These are phyloP conservation scores for Perkinsus olseni DNA, from an alignment of 169 alveolate genomes.

Conservation along the genomic window DNA sequence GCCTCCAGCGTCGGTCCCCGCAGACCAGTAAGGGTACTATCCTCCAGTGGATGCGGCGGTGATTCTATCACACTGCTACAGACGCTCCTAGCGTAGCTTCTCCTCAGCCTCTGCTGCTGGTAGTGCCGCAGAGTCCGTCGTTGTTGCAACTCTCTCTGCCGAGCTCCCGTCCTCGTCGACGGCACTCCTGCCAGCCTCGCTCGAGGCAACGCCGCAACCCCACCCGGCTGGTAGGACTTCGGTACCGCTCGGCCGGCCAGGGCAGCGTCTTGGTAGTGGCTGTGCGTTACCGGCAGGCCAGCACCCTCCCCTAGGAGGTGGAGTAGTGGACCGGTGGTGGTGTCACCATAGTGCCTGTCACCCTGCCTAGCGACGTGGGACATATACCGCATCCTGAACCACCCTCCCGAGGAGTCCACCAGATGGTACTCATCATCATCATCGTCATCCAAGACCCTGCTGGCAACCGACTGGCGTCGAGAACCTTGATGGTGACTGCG, in stretches of 20 bases:
- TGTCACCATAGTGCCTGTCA: background rate
- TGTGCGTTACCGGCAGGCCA: background rate
- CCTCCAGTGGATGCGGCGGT: too few species aligned
- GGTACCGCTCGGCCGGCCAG: background rate
- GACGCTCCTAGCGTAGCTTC: background rate
- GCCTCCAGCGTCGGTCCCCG: too few species aligned
- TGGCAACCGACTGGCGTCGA: background rate
- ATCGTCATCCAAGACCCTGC: background rate
- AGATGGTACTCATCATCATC: background rate
- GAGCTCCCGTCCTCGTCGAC: background rate
- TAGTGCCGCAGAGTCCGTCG: background rate
- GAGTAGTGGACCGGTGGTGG: background rate
- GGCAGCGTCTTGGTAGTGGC: background rate
- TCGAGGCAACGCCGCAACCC: background rate
- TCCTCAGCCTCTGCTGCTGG: background rate
- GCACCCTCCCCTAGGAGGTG: background rate
- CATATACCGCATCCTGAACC: background rate
- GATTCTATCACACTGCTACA: too few species aligned
- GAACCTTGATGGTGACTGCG: too few species aligned
- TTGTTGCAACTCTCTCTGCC: background rate
- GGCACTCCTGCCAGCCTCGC: background rate
- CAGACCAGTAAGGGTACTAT: too few species aligned
- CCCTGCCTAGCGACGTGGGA: background rate
- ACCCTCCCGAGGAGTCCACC: background rate
- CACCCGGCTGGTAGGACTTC: background rate